Conservation (phyloP, 2,329 filamentous ascomycete genomes). For the Paracorniculantispora psalliotae region DNA sequence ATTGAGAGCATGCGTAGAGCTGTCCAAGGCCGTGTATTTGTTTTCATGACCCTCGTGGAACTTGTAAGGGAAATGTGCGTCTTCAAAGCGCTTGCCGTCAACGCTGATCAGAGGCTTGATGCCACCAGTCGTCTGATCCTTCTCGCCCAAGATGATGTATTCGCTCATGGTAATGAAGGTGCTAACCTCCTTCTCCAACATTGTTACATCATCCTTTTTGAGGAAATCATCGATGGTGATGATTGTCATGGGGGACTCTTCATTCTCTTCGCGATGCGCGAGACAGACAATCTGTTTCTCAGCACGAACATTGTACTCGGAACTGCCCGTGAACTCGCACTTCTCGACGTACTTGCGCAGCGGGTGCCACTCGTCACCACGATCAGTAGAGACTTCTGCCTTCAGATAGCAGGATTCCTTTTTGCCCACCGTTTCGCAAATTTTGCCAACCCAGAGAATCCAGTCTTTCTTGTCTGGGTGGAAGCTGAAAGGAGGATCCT, state of each 20-base stretch:
- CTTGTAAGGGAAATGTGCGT: constrained; percentile 80
- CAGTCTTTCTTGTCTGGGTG: constrained; percentile 83
- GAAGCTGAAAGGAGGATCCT: constrained; percentile 58
- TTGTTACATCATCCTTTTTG: constrained; percentile 49
- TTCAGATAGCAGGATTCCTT: constrained; percentile 61
- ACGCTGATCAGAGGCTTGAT: constrained; percentile 78
- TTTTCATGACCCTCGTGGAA: constrained; percentile 73
- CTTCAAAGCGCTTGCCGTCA: constrained; percentile 76
- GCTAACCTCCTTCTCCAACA: constrained; percentile 57
- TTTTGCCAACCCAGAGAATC: constrained; percentile 82
- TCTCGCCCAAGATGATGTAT: constrained; percentile 84
- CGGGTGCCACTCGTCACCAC: constrained; percentile 74
- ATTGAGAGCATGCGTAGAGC: constrained; percentile 90
- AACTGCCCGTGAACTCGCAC: constrained; percentile 79
- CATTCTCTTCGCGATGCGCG: constrained; percentile 49
- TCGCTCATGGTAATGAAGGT: constrained; percentile 94
- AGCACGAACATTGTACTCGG: constrained; percentile 48
- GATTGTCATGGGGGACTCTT: constrained; percentile 61
- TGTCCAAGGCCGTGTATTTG: constrained; percentile 90
- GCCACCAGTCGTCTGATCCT: constrained; percentile 61
- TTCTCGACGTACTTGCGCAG: constrained; percentile 69
- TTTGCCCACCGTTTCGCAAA: constrained; percentile 53
- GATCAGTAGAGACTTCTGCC: constrained; percentile 73
- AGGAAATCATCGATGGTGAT: constrained; percentile 78
- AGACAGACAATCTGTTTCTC: constrained; percentile 56